Evolutionary conservation across 148 eudicot species (phyloP).

Genomic region (Polygonum maritimum): DNA sequence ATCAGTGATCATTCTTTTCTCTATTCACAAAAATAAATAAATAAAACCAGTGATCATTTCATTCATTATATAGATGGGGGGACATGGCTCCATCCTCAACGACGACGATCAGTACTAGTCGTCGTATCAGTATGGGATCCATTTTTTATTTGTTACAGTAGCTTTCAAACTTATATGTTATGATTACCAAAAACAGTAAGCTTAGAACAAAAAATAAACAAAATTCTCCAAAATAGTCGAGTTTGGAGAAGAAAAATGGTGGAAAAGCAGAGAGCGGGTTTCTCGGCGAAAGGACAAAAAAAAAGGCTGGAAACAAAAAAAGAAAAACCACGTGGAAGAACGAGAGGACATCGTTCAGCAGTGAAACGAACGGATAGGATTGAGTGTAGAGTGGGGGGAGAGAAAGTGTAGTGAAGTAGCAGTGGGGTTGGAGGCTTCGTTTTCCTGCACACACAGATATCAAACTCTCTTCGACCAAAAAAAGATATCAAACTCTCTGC

Average conservation of each 20-base stretch:
- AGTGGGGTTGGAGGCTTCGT: not conserved
- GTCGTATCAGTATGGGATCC: not conserved
- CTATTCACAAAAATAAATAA: too few species aligned
- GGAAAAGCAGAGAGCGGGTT: conserved; percentile 33
- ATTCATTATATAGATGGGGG: not conserved
- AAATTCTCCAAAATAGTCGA: not conserved
- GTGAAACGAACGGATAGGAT: conserved; percentile 26
- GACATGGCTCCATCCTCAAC: not conserved
- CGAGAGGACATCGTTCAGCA: conserved; percentile 12
- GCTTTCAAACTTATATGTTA: not conserved
- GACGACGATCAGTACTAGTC: not conserved
- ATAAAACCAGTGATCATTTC: not conserved
- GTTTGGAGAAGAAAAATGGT: not conserved
- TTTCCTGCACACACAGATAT: not conserved
- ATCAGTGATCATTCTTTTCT: too few species aligned
- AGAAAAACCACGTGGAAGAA: conserved; percentile 37
- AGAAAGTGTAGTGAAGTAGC: conserved; percentile 33
- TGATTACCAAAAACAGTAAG: not conserved
- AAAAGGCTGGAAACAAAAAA: conserved; percentile 8
- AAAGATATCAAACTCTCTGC: not conserved
- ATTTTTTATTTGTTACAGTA: not conserved
- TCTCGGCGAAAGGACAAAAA: conserved; percentile 49
- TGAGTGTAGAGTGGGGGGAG: conserved; percentile 13
- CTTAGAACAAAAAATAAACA: not conserved
- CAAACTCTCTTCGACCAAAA: not conserved